These are phyloP conservation scores for Emydomyces testavorans DNA, from an alignment of 2,329 filamentous ascomycete species.

Conservation along the genomic window DNA sequence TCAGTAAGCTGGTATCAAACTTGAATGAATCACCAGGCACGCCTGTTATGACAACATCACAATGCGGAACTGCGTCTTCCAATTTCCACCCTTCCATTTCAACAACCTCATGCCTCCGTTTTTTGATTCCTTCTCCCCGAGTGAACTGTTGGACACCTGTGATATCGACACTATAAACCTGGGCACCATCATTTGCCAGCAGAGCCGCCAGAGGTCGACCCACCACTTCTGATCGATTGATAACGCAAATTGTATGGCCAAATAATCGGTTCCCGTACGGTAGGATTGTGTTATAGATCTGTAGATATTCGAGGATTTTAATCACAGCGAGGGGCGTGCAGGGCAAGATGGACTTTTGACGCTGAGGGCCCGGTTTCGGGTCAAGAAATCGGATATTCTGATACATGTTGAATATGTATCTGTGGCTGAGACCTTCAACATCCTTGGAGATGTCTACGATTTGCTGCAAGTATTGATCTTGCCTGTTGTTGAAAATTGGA, in stretches of 20 bases:
- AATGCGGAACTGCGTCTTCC: conserved; percentile 70
- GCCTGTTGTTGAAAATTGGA: conserved; percentile 80
- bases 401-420: conserved; percentile 98
- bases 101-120: conserved; percentile 72
- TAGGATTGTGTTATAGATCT: conserved; percentile 92
- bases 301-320: conserved; percentile 91
- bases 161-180: conserved; percentile 88
- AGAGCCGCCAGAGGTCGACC: conserved; percentile 84
- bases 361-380: conserved; percentile 50
- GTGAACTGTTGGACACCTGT: conserved; percentile 88
- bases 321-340: conserved; percentile 93
- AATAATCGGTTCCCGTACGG: conserved; percentile 87
- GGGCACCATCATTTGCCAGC: conserved; percentile 89
- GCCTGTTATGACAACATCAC: conserved; percentile 88
- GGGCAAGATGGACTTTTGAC: conserved; percentile 81
- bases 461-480: conserved; percentile 94
- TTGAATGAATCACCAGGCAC: conserved; percentile 84
- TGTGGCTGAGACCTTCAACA: conserved; percentile 87
- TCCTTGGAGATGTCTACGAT: conserved; percentile 84
- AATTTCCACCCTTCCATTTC: conserved; percentile 71
- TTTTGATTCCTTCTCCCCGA: conserved; percentile 73
- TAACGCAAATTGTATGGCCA: conserved; percentile 87
- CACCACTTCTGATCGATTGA: conserved; percentile 93
- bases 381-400: conserved; percentile 95
- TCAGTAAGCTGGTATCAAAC: conserved; percentile 69